Conservation (phyloP, 2,329 filamentous ascomycete species). For the Arthroderma sp. region DNA sequence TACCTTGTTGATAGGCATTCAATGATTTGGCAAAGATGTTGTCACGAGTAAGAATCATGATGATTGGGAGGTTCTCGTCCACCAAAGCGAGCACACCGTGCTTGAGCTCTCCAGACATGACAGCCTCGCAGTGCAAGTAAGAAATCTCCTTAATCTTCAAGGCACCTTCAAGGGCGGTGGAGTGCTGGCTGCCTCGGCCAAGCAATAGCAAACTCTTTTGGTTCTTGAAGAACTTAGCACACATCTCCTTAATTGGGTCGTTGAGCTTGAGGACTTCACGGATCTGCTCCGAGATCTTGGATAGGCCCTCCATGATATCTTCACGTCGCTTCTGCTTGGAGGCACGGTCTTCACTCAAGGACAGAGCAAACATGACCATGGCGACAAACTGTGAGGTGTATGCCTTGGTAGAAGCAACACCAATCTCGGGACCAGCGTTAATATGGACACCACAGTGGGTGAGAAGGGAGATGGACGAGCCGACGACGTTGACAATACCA, state of each 20-base stretch:
- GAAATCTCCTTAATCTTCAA: conserved; percentile 99
- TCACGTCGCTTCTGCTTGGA: conserved; percentile 84
- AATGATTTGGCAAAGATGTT: conserved; percentile 97
- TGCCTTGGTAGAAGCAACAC: conserved; percentile 97
- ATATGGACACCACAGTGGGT: conserved; percentile 99
- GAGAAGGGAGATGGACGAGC: conserved; percentile 94
- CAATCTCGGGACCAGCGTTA: conserved; percentile 96
- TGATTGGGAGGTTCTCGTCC: conserved; percentile 96
- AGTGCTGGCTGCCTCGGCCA: conserved; percentile 90
- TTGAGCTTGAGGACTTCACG: conserved; percentile 82
- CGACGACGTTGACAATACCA: conserved; percentile 96
- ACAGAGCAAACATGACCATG: conserved; percentile 99
- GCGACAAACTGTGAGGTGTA: conserved; percentile 99
- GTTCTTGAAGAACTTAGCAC: conserved; percentile 83
- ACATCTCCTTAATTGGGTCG: conserved; percentile 86
- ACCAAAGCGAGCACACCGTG: conserved; percentile 95
- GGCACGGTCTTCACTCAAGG: conserved; percentile 87
- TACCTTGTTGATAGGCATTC: conserved; percentile 96
- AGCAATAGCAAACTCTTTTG: conserved; percentile 92
- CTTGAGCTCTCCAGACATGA: conserved; percentile 99
- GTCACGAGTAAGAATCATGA: conserved; percentile 98
- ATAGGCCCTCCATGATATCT: conserved; percentile 91
- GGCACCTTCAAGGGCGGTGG: conserved; percentile 89
- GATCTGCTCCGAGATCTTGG: conserved; percentile 81
- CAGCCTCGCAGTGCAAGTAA: conserved; percentile 97